Percentiles rank a stretch among this genome's conserved stretches.
phyloP scores from a whole-genome alignment of 257 asterid genomes.

The Solanum ossicruentum region DNA sequence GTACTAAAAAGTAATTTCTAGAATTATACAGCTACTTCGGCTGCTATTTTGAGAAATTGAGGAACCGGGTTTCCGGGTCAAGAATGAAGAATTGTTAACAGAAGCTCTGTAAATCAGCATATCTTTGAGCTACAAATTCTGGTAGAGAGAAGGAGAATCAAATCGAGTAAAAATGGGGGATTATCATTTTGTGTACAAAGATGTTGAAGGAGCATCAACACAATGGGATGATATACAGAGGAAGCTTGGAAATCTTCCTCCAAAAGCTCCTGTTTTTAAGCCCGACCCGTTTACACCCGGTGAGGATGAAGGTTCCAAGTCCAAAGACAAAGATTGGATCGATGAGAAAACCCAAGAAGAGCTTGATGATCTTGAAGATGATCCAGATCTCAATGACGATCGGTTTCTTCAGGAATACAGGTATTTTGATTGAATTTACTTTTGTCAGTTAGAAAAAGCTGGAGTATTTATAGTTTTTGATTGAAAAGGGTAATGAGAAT shows the following conservation, averaged over 20 bases:
- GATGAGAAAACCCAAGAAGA: constrained; percentile 64
- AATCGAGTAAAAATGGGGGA: constrained; percentile 46
- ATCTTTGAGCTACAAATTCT: not conserved
- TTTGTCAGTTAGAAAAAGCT: not conserved
- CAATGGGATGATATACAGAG: constrained; percentile 96
- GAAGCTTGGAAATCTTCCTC: constrained; percentile 77
- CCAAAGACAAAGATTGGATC: constrained; percentile 69
- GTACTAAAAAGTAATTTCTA: not conserved
- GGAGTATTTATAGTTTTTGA: not conserved
- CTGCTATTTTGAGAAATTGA: not conserved
- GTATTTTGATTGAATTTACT: constrained; percentile 7
- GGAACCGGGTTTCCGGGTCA: not conserved
- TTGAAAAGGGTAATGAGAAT: not conserved
- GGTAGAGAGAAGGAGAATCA: not conserved
- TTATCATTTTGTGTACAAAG: constrained; percentile 86
- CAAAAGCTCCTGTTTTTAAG: constrained; percentile 59
- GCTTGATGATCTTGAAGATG: constrained; percentile 91
- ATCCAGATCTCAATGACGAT: constrained; percentile 59
- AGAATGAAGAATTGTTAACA: not conserved
- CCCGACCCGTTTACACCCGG: constrained; percentile 59
- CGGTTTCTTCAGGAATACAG: constrained; percentile 84
- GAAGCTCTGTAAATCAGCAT: not conserved
- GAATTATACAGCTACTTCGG: not conserved
- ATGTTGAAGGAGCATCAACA: constrained; percentile 81
- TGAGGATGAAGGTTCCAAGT: constrained; percentile 53